Evolutionary conservation across 2,329 filamentous ascomycete species (phyloP).

Genomic region (Dactylonectria macrodidyma): DNA sequence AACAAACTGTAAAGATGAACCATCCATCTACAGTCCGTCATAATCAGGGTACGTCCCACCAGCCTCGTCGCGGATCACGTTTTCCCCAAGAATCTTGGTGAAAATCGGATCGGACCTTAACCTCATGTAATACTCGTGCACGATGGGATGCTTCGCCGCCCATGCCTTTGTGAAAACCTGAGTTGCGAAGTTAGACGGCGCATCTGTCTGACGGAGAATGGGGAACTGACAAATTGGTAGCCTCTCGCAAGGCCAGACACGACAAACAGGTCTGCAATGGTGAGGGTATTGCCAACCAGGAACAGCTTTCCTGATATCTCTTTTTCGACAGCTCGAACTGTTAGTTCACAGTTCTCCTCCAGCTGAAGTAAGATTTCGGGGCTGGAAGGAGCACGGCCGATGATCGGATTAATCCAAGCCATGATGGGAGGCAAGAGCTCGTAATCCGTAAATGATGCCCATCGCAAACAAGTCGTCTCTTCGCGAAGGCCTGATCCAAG

Average conservation of each 20-base stretch:
- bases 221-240: constrained; percentile 26
- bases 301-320: constrained; percentile 27
- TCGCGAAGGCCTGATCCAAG: constrained; percentile 24
- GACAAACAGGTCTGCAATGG: constrained; percentile 30
- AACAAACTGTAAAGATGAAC: neutral
- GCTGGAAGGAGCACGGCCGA: constrained; percentile 23
- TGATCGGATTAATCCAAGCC: constrained; percentile 32
- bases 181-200: neutral
- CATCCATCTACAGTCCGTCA: constrained; percentile 15
- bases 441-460: constrained; percentile 29
- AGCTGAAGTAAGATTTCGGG: constrained; percentile 26
- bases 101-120: constrained; percentile 27
- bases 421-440: constrained; percentile 30
- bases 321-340: constrained; percentile 27
- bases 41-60: constrained; percentile 32
- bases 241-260: constrained; percentile 28
- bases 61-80: constrained; percentile 28
- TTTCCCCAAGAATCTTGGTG: constrained; percentile 27
- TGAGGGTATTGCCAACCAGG: constrained; percentile 24
- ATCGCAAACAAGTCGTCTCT: constrained; percentile 29
- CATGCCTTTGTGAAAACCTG: constrained; percentile 32
- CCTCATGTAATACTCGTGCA: constrained; percentile 31
- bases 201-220: rapidly evolving
- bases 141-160: constrained; percentile 26
- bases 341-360: constrained; percentile 26